A percentile compares a stretch with the other conserved stretches of the same genome.
These are phyloP conservation scores for Suhomyces sp. DNA, from an alignment of 805 yeast species.

Conservation along the genomic window DNA sequence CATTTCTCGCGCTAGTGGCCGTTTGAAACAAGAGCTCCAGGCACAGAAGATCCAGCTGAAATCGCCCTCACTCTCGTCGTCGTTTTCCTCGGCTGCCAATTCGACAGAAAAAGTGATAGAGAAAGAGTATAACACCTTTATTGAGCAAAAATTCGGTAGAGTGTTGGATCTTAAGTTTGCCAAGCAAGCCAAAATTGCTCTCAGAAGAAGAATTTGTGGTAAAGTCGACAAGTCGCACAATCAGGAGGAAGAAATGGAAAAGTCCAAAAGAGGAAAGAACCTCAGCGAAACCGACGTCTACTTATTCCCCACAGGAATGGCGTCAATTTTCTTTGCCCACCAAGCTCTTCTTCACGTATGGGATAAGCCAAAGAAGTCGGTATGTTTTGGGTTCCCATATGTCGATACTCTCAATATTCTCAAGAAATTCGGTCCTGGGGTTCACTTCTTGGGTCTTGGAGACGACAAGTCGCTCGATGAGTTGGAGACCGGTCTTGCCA, in stretches of 20 bases:
- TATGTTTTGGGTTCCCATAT: conserved; percentile 95
- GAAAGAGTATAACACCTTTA: conserved; percentile 60
- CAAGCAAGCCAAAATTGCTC: conserved; percentile 68
- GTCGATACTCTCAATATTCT: conserved; percentile 87
- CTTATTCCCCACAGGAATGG: conserved; percentile 90
- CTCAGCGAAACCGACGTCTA: conserved; percentile 66
- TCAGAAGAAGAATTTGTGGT: conserved; percentile 72
- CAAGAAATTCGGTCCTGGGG: conserved; percentile 89
- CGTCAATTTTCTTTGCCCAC: conserved; percentile 83
- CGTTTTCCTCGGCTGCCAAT: conserved; percentile 13
- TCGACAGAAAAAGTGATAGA: conserved; percentile 26
- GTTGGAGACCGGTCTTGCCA: conserved; percentile 57
- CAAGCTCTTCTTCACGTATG: conserved; percentile 42
- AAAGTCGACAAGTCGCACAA: conserved; percentile 46
- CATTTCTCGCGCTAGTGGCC: conserved; percentile 3
- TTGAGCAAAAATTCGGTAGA: conserved; percentile 90
- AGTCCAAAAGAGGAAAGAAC: conserved; percentile 27
- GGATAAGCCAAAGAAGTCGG: conserved; percentile 52
- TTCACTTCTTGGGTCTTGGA: conserved; percentile 80
- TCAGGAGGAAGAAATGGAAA: conserved; percentile 25
- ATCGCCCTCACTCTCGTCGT: conserved; percentile 32
- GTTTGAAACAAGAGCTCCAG: conserved; percentile 33
- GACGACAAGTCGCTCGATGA: conserved; percentile 67
- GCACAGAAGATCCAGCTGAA: conserved; percentile 29
- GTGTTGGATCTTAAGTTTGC: conserved; percentile 77